Evolutionary conservation across 768 basidiomycete species (phyloP).

Genomic region (Rhizopogon vinicolor): DNA sequence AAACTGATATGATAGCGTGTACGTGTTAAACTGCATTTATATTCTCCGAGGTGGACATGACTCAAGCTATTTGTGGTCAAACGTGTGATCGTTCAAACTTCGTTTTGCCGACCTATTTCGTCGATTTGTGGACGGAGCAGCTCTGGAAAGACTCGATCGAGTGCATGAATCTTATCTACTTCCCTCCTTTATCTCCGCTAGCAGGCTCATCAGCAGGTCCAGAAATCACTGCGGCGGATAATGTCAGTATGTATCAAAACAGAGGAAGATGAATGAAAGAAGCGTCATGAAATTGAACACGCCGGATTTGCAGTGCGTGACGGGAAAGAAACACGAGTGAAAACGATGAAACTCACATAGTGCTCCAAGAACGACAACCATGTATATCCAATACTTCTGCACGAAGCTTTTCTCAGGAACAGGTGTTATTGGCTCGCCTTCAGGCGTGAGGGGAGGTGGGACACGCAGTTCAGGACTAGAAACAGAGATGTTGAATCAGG

Average conservation of each 20-base stretch:
- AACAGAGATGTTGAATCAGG: conserved; percentile 1
- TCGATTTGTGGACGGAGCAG: no score
- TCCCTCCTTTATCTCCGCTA: conserved; percentile 18
- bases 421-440: conserved; percentile 60
- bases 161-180: conserved; percentile 6
- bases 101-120: no score
- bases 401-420: conserved; percentile 72
- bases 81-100: no score
- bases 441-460: conserved; percentile 61
- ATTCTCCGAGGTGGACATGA: not conserved
- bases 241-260: not conserved
- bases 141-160: no score
- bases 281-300: not conserved
- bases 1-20: not conserved
- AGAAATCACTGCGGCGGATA: conserved; percentile 18
- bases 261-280: not conserved
- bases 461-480: conserved; percentile 62
- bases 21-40: not conserved
- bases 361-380: conserved; percentile 52
- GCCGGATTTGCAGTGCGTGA: not conserved
- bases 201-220: conserved; percentile 23
- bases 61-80: no score
- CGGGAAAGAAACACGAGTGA: not conserved
- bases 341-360: conserved; percentile 41
- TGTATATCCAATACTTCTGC: conserved; percentile 91